Percentiles rank a stretch among this genome's conserved stretches.
Conservation (phyloP, 176 grass and related monocot genomes). For the Phoenix roebelenii region DNA sequence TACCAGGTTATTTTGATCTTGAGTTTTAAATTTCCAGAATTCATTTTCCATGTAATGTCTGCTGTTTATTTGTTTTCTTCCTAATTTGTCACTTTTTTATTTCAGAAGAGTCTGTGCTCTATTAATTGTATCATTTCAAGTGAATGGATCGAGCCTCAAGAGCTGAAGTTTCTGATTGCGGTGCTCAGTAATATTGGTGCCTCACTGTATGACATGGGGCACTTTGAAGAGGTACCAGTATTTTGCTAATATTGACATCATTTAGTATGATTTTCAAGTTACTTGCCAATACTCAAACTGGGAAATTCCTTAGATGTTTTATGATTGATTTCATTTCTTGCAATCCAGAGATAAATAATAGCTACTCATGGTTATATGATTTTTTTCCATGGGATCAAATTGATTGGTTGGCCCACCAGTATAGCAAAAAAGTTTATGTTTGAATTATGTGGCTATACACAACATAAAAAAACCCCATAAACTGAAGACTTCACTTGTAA, state of each 20-base stretch:
- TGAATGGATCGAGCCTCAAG: conserved; percentile 38
- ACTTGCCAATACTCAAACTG: no score
- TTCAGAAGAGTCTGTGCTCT: conserved; percentile 48
- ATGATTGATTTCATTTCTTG: no score
- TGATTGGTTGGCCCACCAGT: no score
- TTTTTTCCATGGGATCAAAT: no score
- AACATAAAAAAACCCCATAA: no score
- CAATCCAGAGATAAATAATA: no score
- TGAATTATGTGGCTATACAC: no score
- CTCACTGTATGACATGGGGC: conserved; percentile 47
- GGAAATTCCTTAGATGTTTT: no score
- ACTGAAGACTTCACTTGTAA: no score
- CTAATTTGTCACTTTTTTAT: conserved; percentile 34
- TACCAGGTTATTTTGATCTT: conserved; percentile 34
- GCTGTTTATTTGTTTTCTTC: conserved; percentile 6
- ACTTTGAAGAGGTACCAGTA: conserved; percentile 46
- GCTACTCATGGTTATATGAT: no score
- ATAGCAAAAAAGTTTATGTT: no score
- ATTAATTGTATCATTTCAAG: conserved; percentile 47
- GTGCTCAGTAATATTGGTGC: conserved; percentile 45
- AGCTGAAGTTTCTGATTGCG: conserved; percentile 68
- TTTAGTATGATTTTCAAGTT: no score
- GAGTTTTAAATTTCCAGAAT: conserved; percentile 3
- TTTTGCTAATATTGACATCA: neutral
- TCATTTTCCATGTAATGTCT: conserved; percentile 1